phyloP scores from a whole-genome alignment of 2,329 filamentous ascomycete species.

The Botrytis fabae region DNA sequence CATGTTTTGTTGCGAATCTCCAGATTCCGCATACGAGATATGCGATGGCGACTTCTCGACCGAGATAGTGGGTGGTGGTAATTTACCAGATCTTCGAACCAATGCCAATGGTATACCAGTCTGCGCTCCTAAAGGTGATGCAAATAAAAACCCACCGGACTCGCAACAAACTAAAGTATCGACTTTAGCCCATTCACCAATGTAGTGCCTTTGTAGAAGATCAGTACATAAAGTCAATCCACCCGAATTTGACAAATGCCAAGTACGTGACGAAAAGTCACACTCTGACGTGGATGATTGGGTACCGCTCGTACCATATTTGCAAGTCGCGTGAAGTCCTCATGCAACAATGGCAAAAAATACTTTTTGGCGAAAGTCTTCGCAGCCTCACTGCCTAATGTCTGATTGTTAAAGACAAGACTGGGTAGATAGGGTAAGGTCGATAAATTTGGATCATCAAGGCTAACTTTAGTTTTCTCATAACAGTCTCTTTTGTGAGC shows the following conservation, averaged over 20 bases:
- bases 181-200: slow-evolving; percentile 49
- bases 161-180: slow-evolving; percentile 54
- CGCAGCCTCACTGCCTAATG: slow-evolving; percentile 43
- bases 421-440: slow-evolving; percentile 44
- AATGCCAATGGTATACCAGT: slow-evolving; percentile 49
- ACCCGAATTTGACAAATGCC: background rate
- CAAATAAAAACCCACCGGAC: slow-evolving; percentile 57
- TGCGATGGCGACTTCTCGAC: slow-evolving; percentile 51
- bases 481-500: slow-evolving; percentile 41
- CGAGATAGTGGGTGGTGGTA: slow-evolving; percentile 57
- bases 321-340: slow-evolving; percentile 49
- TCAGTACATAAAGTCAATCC: slow-evolving; percentile 50
- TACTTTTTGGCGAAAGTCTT: slow-evolving; percentile 47
- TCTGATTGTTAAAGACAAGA: slow-evolving; percentile 54
- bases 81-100: slow-evolving; percentile 58
- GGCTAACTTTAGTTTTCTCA: slow-evolving; percentile 25
- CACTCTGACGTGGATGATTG: slow-evolving; percentile 52
- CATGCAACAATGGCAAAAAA: slow-evolving; percentile 46
- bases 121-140: slow-evolving; percentile 49
- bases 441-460: slow-evolving; percentile 32
- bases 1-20: slow-evolving; percentile 37
- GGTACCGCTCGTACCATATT: slow-evolving; percentile 51
- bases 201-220: slow-evolving; percentile 50
- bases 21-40: slow-evolving; percentile 49
- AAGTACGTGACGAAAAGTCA: slow-evolving; percentile 58